Percentiles rank a stretch among this genome's conserved stretches.
Conservation (phyloP, 495 filamentous ascomycete genomes). For the Aspergillus bertholletiae region DNA sequence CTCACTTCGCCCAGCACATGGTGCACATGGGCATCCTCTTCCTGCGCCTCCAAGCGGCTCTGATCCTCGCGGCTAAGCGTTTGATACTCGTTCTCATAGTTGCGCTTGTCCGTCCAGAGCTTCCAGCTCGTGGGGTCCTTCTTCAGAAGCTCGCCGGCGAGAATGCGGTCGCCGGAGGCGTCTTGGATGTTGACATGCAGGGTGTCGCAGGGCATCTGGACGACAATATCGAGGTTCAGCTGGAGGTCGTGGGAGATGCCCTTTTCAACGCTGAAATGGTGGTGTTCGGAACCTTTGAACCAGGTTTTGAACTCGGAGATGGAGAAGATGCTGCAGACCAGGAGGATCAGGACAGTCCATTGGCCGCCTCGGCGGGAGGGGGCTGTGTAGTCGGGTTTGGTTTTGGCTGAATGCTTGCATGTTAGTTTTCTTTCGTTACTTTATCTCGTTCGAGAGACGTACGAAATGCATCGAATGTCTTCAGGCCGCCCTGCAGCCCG, state of each 20-base stretch:
- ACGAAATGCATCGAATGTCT: conserved; percentile 98
- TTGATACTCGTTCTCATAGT: conserved; percentile 61
- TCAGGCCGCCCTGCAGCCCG: conserved; percentile 56
- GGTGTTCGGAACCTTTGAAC: conserved; percentile 76
- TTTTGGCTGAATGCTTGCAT: conserved; percentile 70
- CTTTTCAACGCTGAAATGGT: conserved; percentile 93
- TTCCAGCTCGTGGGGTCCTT: conserved; percentile 76
- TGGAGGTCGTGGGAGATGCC: conserved; percentile 81
- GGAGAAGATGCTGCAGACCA: conserved; percentile 68
- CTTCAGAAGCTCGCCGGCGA: conserved; percentile 70
- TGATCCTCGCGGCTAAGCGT: conserved; percentile 44
- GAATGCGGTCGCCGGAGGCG: conserved; percentile 84
- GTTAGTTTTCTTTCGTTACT: conserved; percentile 2
- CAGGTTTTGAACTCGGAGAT: conserved; percentile 75
- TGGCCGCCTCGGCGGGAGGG: conserved; percentile 80
- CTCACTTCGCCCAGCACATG: conserved; percentile 49
- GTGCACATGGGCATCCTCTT: conserved; percentile 49
- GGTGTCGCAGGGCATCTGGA: conserved; percentile 85
- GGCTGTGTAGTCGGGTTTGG: conserved; percentile 86
- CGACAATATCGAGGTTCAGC: conserved; percentile 91
- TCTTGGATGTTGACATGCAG: conserved; percentile 98
- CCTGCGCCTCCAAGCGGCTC: conserved; percentile 40
- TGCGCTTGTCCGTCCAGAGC: conserved; percentile 74
- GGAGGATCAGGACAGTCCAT: conserved; percentile 81
- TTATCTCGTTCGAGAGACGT: conserved; percentile 31